Evolutionary conservation across 345 rosid species (phyloP).

Genomic region (Lumnitzera littorea): DNA sequence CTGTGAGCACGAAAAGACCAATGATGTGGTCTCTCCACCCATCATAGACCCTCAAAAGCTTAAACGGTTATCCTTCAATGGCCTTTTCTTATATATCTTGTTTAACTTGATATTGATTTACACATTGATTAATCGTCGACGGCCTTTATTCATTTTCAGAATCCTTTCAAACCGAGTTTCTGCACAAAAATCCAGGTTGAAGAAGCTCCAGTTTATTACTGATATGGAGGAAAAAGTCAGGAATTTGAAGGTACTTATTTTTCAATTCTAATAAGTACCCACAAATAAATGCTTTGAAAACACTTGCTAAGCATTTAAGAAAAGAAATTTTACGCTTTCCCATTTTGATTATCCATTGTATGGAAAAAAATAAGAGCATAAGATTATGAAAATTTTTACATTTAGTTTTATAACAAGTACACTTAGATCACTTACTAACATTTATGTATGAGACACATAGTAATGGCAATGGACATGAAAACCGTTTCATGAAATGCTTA

Average conservation of each 20-base stretch:
- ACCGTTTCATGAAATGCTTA: too few relatives aligned
- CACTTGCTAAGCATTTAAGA: too few relatives aligned
- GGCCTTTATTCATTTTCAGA: conserved; percentile 12
- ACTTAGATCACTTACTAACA: too few relatives aligned
- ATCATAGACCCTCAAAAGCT: conserved; percentile 1
- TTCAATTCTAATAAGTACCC: too few relatives aligned
- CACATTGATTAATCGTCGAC: not conserved
- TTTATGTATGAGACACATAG: too few relatives aligned
- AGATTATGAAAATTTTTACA: too few relatives aligned
- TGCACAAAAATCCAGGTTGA: conserved; percentile 23
- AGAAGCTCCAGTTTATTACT: conserved; percentile 7
- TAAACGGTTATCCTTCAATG: not conserved
- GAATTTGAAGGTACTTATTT: conserved; percentile 19
- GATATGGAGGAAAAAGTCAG: conserved; percentile 20
- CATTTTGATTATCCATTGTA: too few relatives aligned
- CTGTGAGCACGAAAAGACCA: conserved; percentile 19
- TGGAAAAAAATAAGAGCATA: too few relatives aligned
- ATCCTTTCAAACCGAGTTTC: conserved; percentile 23
- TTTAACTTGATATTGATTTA: not conserved
- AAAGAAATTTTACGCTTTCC: too few relatives aligned
- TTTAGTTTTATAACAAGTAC: too few relatives aligned
- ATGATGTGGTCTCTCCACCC: not conserved
- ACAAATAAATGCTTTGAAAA: too few relatives aligned
- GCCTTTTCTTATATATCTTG: not conserved
- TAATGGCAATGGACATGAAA: too few relatives aligned